Conservation (phyloP, 495 filamentous ascomycete genomes). For the Neurospora africana region DNA sequence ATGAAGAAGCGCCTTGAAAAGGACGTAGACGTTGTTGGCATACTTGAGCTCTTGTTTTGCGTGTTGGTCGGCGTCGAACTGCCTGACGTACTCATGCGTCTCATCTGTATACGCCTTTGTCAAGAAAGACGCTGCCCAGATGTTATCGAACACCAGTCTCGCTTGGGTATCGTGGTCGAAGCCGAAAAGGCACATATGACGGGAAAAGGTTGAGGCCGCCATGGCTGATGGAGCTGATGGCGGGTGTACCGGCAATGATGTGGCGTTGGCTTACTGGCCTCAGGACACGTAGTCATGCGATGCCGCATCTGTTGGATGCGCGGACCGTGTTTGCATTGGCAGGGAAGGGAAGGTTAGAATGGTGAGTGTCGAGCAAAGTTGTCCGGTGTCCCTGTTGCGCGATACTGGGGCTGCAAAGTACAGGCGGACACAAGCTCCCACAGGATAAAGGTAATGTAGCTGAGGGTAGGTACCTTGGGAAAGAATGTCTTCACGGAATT, state of each 20-base stretch:
- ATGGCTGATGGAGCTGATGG: background rate
- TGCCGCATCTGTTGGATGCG: background rate
- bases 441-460: too few species aligned
- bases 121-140: slow-evolving; percentile 2
- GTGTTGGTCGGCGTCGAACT: background rate
- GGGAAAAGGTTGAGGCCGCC: background rate
- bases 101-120: slow-evolving; percentile 1
- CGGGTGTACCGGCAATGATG: background rate
- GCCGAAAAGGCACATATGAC: slow-evolving; percentile 1
- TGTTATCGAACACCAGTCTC: background rate
- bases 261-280: background rate
- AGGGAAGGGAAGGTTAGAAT: background rate
- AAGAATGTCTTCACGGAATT: background rate
- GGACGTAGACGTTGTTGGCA: slow-evolving; percentile 19
- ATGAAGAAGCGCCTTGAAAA: slow-evolving; percentile 11
- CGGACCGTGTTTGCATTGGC: background rate
- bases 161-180: slow-evolving; percentile 4
- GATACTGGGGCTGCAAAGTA: background rate
- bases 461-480: background rate
- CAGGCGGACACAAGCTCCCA: background rate
- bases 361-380: background rate
- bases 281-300: background rate
- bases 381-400: background rate
- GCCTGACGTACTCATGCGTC: background rate
- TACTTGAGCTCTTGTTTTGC: slow-evolving; percentile 13